Percentiles rank a stretch among this genome's conserved stretches.
Conservation (phyloP, 1,139 yeast genomes). For the Lodderomyces beijingensis region DNA sequence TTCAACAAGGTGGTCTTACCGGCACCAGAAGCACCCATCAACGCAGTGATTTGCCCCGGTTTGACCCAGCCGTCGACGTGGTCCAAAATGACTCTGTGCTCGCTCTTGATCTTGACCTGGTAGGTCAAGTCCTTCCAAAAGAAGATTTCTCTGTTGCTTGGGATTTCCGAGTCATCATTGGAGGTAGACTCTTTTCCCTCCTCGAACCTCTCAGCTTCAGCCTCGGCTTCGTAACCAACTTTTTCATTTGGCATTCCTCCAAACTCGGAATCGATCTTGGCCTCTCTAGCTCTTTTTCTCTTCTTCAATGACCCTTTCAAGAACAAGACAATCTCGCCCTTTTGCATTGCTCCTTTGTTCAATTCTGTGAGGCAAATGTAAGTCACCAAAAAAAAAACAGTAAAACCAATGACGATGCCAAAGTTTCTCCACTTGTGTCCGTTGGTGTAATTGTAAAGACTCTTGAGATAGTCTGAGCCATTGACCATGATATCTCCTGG, state of each 20-base stretch:
- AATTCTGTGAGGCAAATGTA: conserved; percentile 59
- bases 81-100: conserved; percentile 59
- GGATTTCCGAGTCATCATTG: too few species aligned
- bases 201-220: conserved; percentile 6
- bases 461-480: conserved; percentile 55
- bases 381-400: conserved; percentile 49
- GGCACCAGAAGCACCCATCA: conserved; percentile 36
- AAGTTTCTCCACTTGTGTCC: conserved; percentile 81
- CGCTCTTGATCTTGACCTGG: conserved; percentile 63
- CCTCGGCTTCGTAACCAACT: conserved; percentile 7
- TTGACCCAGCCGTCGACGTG: conserved; percentile 66
- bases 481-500: conserved; percentile 52
- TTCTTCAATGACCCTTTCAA: conserved; percentile 33
- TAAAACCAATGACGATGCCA: conserved; percentile 63
- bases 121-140: conserved; percentile 79
- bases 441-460: conserved; percentile 46
- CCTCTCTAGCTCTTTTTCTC: conserved; percentile 27
- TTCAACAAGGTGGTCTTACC: conserved; percentile 35
- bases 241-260: conserved; percentile 10
- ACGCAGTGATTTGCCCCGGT: conserved; percentile 30
- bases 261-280: conserved; percentile 17
- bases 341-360: conserved; percentile 75
- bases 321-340: conserved; percentile 77
- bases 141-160: conserved; percentile 44
- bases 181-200: too few species aligned